phyloP scores from a whole-genome alignment of 768 basidiomycete species.

The Tulasnella sp. region DNA sequence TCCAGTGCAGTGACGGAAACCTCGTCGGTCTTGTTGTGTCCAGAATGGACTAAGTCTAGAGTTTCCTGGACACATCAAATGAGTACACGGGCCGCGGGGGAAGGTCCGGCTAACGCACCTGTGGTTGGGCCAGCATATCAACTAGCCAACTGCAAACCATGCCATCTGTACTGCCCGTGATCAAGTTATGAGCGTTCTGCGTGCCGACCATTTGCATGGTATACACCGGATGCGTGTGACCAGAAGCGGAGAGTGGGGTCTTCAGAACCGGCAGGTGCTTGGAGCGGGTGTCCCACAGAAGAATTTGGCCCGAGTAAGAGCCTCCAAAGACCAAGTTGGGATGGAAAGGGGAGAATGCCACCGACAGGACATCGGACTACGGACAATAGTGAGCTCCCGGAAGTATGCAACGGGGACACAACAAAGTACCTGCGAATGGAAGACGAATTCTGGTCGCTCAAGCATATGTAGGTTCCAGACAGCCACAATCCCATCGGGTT shows the following conservation, averaged over 20 bases:
- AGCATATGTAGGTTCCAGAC: constrained; percentile 96
- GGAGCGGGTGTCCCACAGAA: constrained; percentile 97
- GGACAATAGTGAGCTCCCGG: not conserved
- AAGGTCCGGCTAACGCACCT: constrained; percentile 49
- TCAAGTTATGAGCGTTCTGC: constrained; percentile 96
- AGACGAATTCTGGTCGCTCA: constrained; percentile 95
- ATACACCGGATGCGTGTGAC: constrained; percentile 98
- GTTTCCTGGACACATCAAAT: constrained; percentile 63
- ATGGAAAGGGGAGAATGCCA: constrained; percentile 96
- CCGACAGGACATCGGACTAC: constrained; percentile 95
- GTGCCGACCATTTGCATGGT: constrained; percentile 98
- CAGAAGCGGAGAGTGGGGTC: constrained; percentile 91
- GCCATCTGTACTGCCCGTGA: constrained; percentile 95
- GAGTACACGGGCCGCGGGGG: not conserved
- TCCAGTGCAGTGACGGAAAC: constrained; percentile 91
- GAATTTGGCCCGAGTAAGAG: constrained; percentile 98
- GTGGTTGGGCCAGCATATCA: constrained; percentile 97
- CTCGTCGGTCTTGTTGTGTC: constrained; percentile 95
- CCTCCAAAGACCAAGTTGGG: constrained; percentile 96
- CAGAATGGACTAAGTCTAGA: constrained; percentile 79
- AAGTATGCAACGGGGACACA: not conserved
- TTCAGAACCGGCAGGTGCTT: constrained; percentile 95
- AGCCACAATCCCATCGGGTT: constrained; percentile 94
- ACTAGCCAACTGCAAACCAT: constrained; percentile 97
- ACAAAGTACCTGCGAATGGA: constrained; percentile 86